Evolutionary conservation across 768 basidiomycete species (phyloP), one percentile per base, ranked within the genome.

Genomic region (Flagelloscypha sp.): DNA sequence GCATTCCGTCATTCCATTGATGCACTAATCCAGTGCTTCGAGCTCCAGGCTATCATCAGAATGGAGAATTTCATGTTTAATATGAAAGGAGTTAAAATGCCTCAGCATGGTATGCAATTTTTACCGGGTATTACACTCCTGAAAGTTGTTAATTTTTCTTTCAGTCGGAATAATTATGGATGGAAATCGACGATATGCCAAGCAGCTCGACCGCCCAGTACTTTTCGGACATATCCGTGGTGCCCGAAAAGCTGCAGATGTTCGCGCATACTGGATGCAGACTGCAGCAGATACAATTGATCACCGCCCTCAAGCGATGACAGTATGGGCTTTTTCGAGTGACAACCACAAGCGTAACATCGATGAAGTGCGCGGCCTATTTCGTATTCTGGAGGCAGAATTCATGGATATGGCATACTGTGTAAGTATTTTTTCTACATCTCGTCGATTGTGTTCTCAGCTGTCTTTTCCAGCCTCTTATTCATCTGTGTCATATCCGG

Each of bases 111-210:
- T n/a, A n/a, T n/a, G n/a, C n/a, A n/a, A n/a, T n/a, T n/a, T n/a
- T n/a, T n/a, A n/a, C n/a, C n/a, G n/a, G n/a, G n/a, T n/a, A n/a
- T n/a, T n/a, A n/a, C n/a, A n/a, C n/a, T n/a, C n/a, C n/a, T n/a
- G n/a, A n/a, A n/a, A n/a, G n/a, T n/a, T n/a, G n/a, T n/a, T n/a
- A n/a, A n/a, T n/a, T n/a, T n/a, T n/a, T n/a, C n/a, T n/a, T n/a
- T n/a, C n/a, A 46, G 45, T 46, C 21, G 45, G 45, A 5, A 42
- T 46, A 15, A 30, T 43, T 8, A 43, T 46, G 41, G 44, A 46
- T 24, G 41, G 44, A 2, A 46, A 46, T 25, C 40, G 44, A 12
- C 36, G 41, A 3, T 46, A 39, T 15, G 44, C 44, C 6, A 25
- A 38, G 19, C 37, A 32, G 20, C 16, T 20, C 20, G 45, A 42